These are phyloP conservation scores for Discostella stelligeroides DNA, from an alignment of 108 stramenopile species.

Conservation along the genomic window DNA sequence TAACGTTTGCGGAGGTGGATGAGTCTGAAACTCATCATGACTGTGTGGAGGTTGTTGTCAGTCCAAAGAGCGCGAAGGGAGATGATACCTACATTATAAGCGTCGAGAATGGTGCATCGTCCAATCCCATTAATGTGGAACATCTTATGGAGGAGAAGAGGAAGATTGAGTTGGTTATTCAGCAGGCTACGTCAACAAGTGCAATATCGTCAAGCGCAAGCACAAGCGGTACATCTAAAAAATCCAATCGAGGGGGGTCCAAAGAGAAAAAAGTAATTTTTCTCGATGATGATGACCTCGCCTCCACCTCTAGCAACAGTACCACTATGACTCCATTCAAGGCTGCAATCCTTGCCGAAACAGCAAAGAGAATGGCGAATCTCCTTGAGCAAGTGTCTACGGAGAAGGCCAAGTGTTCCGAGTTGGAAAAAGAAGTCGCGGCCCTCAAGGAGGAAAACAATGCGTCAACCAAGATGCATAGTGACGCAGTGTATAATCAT, in stretches of 20 bases:
- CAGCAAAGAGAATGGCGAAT: background rate
- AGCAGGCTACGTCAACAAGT: no score
- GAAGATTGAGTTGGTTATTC: constrained; percentile 1
- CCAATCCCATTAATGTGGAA: background rate
- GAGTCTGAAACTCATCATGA: background rate
- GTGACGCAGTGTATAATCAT: constrained; percentile 35
- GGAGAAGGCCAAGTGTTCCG: constrained; percentile 3
- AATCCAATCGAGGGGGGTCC: no score
- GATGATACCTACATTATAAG: background rate
- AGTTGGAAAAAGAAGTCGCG: constrained; percentile 8
- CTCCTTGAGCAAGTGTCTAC: background rate
- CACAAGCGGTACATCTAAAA: no score
- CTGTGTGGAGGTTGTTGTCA: background rate
- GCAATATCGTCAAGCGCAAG: no score
- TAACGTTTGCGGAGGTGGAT: background rate
- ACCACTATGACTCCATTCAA: background rate
- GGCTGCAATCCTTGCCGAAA: background rate
- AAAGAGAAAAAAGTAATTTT: no score
- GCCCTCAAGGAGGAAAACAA: constrained; percentile 5
- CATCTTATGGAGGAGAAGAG: background rate
- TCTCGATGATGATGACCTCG: no score
- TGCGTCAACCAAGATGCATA: constrained; percentile 14
- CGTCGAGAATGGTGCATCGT: background rate
- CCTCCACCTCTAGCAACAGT: background rate
- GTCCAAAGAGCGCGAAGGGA: background rate